Conservation (phyloP, 345 rosid genomes). For the Rhizophora mangle region DNA sequence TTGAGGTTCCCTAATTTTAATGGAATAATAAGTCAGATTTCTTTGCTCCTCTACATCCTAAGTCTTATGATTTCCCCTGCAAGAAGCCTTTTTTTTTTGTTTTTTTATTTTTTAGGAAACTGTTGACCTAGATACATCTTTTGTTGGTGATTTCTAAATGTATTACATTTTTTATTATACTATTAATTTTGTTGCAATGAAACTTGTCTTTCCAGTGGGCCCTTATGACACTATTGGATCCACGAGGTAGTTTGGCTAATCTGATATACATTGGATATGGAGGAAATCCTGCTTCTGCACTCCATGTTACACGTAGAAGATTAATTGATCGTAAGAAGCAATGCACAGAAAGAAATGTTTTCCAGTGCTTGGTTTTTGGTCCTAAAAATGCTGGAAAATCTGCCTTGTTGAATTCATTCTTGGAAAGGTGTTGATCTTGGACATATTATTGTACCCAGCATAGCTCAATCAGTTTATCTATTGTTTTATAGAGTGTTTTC, state of each 20-base stretch:
- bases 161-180: slow-evolving; percentile 8
- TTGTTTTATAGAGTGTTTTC: slow-evolving; percentile 11
- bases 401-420: slow-evolving; percentile 56
- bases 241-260: slow-evolving; percentile 58
- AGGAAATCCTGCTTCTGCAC: slow-evolving; percentile 57
- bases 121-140: slow-evolving; percentile 7
- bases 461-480: slow-evolving; percentile 3
- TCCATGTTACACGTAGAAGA: slow-evolving; percentile 60
- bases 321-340: slow-evolving; percentile 70
- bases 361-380: slow-evolving; percentile 67
- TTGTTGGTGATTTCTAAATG: slow-evolving; percentile 18
- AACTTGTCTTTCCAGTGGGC: slow-evolving; percentile 61
- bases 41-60: neutral
- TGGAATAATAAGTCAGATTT: neutral
- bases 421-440: slow-evolving; percentile 51
- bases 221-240: slow-evolving; percentile 67
- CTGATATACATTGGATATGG: slow-evolving; percentile 68
- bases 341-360: slow-evolving; percentile 63
- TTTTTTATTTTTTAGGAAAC: too few relatives aligned
- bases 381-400: slow-evolving; percentile 77
- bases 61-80: too few relatives aligned
- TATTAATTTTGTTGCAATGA: slow-evolving; percentile 20
- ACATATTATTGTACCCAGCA: slow-evolving; percentile 5
- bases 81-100: too few relatives aligned
- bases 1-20: neutral